Base-by-base conservation (phyloP, 2,329 filamentous ascomycete species). In the Alternaria triticimaculans region DNA sequence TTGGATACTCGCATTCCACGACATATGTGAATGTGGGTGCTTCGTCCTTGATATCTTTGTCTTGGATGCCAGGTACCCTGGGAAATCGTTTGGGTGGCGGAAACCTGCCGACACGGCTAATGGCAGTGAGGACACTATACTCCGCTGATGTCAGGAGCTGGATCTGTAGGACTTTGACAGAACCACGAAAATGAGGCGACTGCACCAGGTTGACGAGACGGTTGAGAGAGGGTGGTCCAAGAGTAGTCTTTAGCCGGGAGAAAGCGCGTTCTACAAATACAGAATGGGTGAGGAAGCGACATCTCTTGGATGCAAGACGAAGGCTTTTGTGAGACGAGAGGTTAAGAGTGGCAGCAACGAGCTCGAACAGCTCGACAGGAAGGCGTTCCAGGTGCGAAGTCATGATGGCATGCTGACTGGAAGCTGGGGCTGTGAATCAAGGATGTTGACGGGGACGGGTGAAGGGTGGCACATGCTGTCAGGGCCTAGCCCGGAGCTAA, bases 81-180 rank as follows among this genome's bases (percentile, higher is more conserved):
- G 68, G 61, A 23, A 77, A 76, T 15, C 74, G 72, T 45, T 76
- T 77, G 26, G 74, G 74, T 9, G 73, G 72, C 14, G 73, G 73
- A 41, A 69, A 74, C 12, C 69, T 68, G 23, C 72, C 72, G 15
- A 75, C 66, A 14, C 69, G 66, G 9, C 51, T 58, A 26, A 77
- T 75, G 8, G 69, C 63, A 18, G 37, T 58, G 43, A 77, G 51
- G 10, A 63, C 55, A 14, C 66, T 61, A 58, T 76, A 76, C 56
- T 76, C 70, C 28, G 58, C 61, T 18, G 71, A 66, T 25, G 68
- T 75, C 25, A 75, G 58, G 20, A 77, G 61, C 28, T 67, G 71
- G 28, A 77, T 63, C 37, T 75, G 69, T 33, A 77, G 62, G 15
- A 63, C 55, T 23, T 63, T 69, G 23, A 76, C 72, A 23, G 62